These are phyloP conservation scores for Russula emetica DNA, from an alignment of 768 basidiomycete species.

Conservation along the genomic window DNA sequence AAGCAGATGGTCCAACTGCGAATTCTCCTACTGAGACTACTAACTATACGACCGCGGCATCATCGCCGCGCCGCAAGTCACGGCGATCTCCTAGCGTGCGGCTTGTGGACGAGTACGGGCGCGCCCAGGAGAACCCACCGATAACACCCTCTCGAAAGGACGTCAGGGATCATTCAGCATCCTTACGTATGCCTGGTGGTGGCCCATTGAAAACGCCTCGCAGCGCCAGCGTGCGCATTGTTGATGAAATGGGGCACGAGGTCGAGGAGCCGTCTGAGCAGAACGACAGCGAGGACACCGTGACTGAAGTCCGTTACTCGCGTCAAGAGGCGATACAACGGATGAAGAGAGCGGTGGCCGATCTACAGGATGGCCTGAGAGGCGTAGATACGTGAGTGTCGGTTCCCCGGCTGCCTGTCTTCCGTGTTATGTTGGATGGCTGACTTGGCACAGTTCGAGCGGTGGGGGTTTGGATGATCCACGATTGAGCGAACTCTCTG, in stretches of 20 bases:
- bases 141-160: constrained; percentile 27
- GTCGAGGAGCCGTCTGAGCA: constrained; percentile 38
- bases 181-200: constrained; percentile 20
- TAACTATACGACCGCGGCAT: constrained; percentile 20
- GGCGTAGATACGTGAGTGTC: constrained; percentile 52
- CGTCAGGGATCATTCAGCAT: constrained; percentile 28
- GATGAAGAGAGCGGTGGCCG: constrained; percentile 55
- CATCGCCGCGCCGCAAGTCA: constrained; percentile 35
- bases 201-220: constrained; percentile 30
- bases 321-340: constrained; percentile 52
- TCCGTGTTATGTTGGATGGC: constrained; percentile 16
- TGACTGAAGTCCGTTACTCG: constrained; percentile 32
- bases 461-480: constrained; percentile 39
- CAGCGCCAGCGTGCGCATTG: constrained; percentile 50
- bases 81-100: constrained; percentile 53
- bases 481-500: constrained; percentile 49
- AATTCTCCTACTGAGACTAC: constrained; percentile 27
- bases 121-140: constrained; percentile 7
- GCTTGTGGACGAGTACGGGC: constrained; percentile 68
- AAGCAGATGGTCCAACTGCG: not conserved
- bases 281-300: constrained; percentile 28
- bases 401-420: constrained; percentile 10
- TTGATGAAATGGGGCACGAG: constrained; percentile 68
- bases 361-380: constrained; percentile 52
- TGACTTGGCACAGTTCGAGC: constrained; percentile 36